Percentiles rank a stretch among this genome's conserved stretches.
phyloP scores from a whole-genome alignment of 2,329 filamentous ascomycete genomes.

The Arthrobotrys entomopaga region DNA sequence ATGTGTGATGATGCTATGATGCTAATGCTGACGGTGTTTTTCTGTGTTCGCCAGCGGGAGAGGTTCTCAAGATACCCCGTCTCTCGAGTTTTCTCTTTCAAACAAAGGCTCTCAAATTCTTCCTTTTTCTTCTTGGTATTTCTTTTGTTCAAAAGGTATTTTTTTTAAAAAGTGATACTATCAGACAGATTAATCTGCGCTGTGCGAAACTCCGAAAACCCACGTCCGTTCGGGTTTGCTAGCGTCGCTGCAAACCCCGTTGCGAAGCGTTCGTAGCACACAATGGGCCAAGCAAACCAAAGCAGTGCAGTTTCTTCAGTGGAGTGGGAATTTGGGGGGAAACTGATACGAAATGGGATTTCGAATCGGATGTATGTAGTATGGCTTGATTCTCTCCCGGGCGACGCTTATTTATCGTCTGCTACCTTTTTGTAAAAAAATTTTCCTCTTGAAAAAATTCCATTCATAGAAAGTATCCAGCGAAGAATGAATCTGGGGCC shows the following conservation, averaged over 20 bases:
- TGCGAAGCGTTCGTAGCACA: too few species aligned
- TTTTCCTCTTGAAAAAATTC: slow-evolving; percentile 1
- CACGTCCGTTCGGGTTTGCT: slow-evolving; percentile 11
- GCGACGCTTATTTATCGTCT: slow-evolving; percentile 21
- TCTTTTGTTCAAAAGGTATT: too few species aligned
- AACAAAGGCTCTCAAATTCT: too few species aligned
- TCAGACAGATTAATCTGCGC: slow-evolving; percentile 24
- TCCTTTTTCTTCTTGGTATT: too few species aligned
- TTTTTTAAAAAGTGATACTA: not conserved
- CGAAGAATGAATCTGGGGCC: slow-evolving; percentile 25
- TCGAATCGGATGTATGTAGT: slow-evolving; percentile 29
- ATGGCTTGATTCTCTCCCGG: slow-evolving; percentile 9
- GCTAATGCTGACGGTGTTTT: too few species aligned
- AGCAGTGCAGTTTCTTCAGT: slow-evolving; percentile 18
- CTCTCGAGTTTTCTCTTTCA: too few species aligned
- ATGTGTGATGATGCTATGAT: too few species aligned
- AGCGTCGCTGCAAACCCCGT: slow-evolving; percentile 13
- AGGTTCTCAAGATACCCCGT: too few species aligned
- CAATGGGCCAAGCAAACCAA: slow-evolving; percentile 19
- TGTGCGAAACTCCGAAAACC: slow-evolving; percentile 11
- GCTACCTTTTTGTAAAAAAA: slow-evolving; percentile 7
- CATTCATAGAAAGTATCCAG: not conserved
- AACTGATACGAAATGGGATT: slow-evolving; percentile 38
- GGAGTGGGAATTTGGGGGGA: slow-evolving; percentile 23
- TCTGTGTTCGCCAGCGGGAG: too few species aligned